A percentile compares a stretch with the other conserved stretches of the same genome.
Conservation (phyloP, 257 asterid genomes). For the Rhazya stricta region DNA sequence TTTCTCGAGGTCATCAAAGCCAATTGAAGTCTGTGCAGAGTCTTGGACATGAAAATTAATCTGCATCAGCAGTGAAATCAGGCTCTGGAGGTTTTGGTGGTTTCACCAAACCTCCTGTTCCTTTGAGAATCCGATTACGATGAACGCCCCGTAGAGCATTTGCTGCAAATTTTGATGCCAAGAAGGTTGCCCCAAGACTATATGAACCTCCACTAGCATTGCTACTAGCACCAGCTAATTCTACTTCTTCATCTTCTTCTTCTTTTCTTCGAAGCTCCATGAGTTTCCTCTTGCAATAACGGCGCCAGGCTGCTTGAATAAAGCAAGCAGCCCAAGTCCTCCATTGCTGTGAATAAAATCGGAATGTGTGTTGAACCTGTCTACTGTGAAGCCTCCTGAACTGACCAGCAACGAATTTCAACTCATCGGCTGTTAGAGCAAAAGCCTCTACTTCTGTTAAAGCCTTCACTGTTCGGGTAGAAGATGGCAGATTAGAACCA, state of each 20-base stretch:
- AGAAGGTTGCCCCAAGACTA: conserved; percentile 78
- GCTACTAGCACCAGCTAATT: conserved; percentile 38
- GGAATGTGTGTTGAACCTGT: conserved; percentile 98
- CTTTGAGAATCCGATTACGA: conserved; percentile 81
- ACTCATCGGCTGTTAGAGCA: conserved; percentile 79
- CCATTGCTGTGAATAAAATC: conserved; percentile 98
- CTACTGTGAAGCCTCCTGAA: conserved; percentile 94
- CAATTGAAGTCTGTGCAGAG: conserved; percentile 16
- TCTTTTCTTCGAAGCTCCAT: conserved; percentile 67
- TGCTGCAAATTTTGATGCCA: conserved; percentile 80
- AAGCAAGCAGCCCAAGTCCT: conserved; percentile 98
- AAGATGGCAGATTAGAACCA: conserved; percentile 83
- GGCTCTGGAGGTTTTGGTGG: conserved; percentile 92
- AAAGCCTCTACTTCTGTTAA: conserved; percentile 85
- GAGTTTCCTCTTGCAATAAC: conserved; percentile 73
- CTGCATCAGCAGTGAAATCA: conserved; percentile 86
- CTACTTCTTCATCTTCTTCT: conserved; percentile 69
- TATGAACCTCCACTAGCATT: conserved; percentile 45
- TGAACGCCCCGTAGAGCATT: conserved; percentile 86
- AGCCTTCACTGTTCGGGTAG: conserved; percentile 90
- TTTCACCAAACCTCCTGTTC: conserved; percentile 62
- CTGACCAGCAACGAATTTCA: conserved; percentile 91
- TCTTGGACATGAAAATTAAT: conserved; percentile 27
- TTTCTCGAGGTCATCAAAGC: conserved; percentile 8
- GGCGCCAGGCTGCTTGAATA: conserved; percentile 95